A percentile compares a stretch with the other conserved stretches of the same genome.
phyloP scores from a whole-genome alignment of 2,329 filamentous ascomycete species.

The Trichophyton verrucosum region DNA sequence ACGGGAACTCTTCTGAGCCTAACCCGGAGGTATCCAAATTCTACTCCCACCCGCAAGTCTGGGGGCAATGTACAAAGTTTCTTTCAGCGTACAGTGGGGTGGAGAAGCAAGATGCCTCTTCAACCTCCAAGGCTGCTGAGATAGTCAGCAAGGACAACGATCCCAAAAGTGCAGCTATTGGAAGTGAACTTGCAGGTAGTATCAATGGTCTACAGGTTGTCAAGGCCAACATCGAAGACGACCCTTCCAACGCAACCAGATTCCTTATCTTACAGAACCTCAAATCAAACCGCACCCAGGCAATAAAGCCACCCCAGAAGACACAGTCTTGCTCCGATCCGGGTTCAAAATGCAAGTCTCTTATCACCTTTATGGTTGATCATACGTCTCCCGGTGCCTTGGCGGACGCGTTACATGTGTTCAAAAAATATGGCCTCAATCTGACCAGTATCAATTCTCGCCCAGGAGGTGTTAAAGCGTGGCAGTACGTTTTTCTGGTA shows the following conservation, averaged over 20 bases:
- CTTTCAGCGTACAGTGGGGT: slow-evolving; percentile 56
- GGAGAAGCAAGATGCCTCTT: slow-evolving; percentile 73
- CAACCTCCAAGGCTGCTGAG: slow-evolving; percentile 74
- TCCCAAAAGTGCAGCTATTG: slow-evolving; percentile 60
- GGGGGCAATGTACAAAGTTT: slow-evolving; percentile 77
- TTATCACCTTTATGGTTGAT: slow-evolving; percentile 72
- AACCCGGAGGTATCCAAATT: slow-evolving; percentile 55
- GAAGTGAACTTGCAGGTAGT: slow-evolving; percentile 59
- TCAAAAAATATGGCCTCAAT: slow-evolving; percentile 61
- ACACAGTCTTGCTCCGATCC: not conserved
- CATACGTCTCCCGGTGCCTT: slow-evolving; percentile 69
- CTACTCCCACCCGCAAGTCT: slow-evolving; percentile 91
- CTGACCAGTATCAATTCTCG: slow-evolving; percentile 82
- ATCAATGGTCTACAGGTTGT: slow-evolving; percentile 57
- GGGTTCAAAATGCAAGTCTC: slow-evolving; percentile 44
- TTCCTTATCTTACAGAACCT: slow-evolving; percentile 35
- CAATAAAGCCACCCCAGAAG: not conserved
- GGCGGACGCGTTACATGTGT: slow-evolving; percentile 67
- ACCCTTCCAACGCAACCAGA: slow-evolving; percentile 35
- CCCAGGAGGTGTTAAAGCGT: slow-evolving; percentile 60
- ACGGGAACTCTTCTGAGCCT: not conserved
- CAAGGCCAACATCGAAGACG: slow-evolving; percentile 37
- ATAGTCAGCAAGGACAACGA: slow-evolving; percentile 50
- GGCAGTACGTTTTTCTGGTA: slow-evolving; percentile 91
- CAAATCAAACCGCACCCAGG: slow-evolving; percentile 18